Conservation (phyloP, 495 filamentous ascomycete species). For the Platismatia glauca region DNA sequence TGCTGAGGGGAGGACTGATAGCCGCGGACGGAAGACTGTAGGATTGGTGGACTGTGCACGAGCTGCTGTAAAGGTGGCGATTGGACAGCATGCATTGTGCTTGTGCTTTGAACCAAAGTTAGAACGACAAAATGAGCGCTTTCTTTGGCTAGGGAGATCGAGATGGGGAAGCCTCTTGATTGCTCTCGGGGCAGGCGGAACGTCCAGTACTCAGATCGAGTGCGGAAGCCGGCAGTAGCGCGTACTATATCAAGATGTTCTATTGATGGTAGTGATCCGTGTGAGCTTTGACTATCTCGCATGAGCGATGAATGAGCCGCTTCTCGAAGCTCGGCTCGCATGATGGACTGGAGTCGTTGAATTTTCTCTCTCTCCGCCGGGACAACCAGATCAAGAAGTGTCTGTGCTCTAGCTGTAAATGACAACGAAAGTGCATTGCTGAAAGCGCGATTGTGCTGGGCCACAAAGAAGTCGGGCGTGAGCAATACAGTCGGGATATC, state of each 20-base stretch:
- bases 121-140: slow-evolving; percentile 24
- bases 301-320: slow-evolving; percentile 22
- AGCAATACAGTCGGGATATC: slow-evolving; percentile 24
- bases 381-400: slow-evolving; percentile 22
- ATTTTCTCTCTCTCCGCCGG: slow-evolving; percentile 25
- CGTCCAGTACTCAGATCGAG: slow-evolving; percentile 26
- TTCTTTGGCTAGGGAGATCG: slow-evolving; percentile 22
- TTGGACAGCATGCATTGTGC: slow-evolving; percentile 15
- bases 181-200: slow-evolving; percentile 25
- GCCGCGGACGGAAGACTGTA: slow-evolving; percentile 14
- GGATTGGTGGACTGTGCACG: slow-evolving; percentile 15
- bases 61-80: slow-evolving; percentile 19
- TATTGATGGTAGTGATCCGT: slow-evolving; percentile 22
- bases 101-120: slow-evolving; percentile 23
- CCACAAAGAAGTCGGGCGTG: slow-evolving; percentile 25
- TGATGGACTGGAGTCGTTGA: slow-evolving; percentile 21
- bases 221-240: slow-evolving; percentile 24
- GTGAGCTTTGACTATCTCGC: slow-evolving; percentile 18
- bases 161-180: slow-evolving; percentile 25
- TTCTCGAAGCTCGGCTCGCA: slow-evolving; percentile 25
- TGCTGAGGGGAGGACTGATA: slow-evolving; percentile 19
- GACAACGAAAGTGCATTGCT: slow-evolving; percentile 21
- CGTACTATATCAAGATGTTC: slow-evolving; percentile 24
- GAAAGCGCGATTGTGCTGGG: slow-evolving; percentile 25
- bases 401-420: slow-evolving; percentile 19